Conservation (phyloP, 1,284 basidiomycete genomes). For the Cutaneotrichosporon cyanovorans region DNA sequence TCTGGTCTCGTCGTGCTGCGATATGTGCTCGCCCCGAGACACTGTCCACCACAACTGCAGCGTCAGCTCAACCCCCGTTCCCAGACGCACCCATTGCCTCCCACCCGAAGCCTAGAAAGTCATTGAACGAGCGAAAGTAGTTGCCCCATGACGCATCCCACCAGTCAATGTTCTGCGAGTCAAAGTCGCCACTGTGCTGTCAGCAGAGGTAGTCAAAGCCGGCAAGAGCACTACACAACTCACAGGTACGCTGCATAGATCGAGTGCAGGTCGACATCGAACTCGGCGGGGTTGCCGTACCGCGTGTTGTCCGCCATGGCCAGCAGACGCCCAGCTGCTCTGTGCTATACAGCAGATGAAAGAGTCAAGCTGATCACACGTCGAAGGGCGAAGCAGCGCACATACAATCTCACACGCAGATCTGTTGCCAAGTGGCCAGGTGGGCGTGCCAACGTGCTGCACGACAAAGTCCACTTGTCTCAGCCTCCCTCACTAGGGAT, state of each 20-base stretch:
- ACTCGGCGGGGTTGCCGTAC: constrained; percentile 64
- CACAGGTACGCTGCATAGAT: constrained; percentile 72
- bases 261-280: constrained; percentile 77
- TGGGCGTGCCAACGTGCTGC: too few relatives aligned
- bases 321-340: too few relatives aligned
- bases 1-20: constrained; percentile 62
- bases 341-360: too few relatives aligned
- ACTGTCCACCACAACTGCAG: constrained; percentile 59
- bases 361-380: too few relatives aligned
- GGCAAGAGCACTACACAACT: constrained; percentile 17
- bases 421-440: too few relatives aligned
- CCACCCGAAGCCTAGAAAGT: constrained; percentile 77
- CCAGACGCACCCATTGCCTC: constrained; percentile 55
- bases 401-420: too few relatives aligned
- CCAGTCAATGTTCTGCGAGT: constrained; percentile 65
- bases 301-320: constrained; percentile 33
- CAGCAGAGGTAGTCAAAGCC: not conserved
- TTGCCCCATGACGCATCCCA: constrained; percentile 70
- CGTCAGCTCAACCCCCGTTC: constrained; percentile 1
- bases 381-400: too few relatives aligned
- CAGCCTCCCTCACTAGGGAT: too few relatives aligned
- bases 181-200: constrained; percentile 59
- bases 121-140: constrained; percentile 69
- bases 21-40: constrained; percentile 68
- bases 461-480: too few relatives aligned